Conservation (phyloP, 352 stramenopile genomes). For the Phytophthora pluvialis region DNA sequence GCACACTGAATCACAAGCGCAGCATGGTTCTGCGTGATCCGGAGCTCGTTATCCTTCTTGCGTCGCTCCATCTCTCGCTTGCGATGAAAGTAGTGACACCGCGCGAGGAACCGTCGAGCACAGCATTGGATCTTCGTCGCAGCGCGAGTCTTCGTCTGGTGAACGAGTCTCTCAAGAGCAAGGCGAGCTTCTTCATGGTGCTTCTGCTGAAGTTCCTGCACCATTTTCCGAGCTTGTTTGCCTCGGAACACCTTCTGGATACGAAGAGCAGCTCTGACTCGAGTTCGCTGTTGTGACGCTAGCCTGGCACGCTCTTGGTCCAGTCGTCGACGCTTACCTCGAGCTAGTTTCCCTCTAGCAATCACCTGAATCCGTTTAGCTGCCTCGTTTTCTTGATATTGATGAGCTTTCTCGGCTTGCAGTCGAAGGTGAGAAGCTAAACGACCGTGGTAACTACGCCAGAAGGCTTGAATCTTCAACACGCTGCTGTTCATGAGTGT, state of each 20-base stretch:
- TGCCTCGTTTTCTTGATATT: conserved; percentile 61
- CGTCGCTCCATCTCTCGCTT: conserved; percentile 40
- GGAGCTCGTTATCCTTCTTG: conserved; percentile 32
- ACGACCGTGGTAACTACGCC: conserved; percentile 76
- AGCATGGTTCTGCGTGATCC: conserved; percentile 50
- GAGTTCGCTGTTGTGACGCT: conserved; percentile 42
- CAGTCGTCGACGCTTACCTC: conserved; percentile 35
- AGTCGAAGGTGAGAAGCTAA: conserved; percentile 61
- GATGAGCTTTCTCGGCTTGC: conserved; percentile 55
- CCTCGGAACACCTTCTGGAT: conserved; percentile 79
- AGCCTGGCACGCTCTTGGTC: conserved; percentile 37
- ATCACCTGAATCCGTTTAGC: conserved; percentile 69
- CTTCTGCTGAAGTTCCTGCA: conserved; percentile 39
- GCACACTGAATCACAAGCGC: conserved; percentile 74
- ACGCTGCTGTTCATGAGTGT: conserved; percentile 65
- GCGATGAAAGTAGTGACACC: conserved; percentile 37
- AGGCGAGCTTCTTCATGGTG: conserved; percentile 55
- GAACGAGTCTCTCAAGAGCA: conserved; percentile 64
- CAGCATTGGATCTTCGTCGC: conserved; percentile 79
- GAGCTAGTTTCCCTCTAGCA: conserved; percentile 59
- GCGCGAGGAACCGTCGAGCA: conserved; percentile 58
- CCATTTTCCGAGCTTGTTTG: conserved; percentile 50
- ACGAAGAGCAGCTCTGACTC: conserved; percentile 45
- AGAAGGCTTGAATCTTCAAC: conserved; percentile 78
- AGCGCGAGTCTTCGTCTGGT: conserved; percentile 61